Evolutionary conservation across 306 rosid genomes (phyloP), one percentile per base, ranked within the genome.

Genomic region (Cicer yamashitae): DNA sequence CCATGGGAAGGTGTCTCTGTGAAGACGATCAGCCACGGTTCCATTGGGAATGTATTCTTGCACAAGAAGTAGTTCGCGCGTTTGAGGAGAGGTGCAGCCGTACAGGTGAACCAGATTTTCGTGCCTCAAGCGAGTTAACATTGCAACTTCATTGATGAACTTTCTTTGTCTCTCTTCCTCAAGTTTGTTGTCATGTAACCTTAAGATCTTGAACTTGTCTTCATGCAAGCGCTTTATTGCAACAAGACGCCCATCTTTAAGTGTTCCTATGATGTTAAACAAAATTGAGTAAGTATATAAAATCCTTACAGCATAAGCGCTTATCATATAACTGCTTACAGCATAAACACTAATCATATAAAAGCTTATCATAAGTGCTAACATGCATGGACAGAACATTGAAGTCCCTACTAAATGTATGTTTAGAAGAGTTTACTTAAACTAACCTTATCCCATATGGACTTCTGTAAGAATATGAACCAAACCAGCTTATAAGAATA

Each of bases 21-120:
- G 84, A 9, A 92, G 89, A 70, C 85, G 89, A 37, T 65, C 80
- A 50, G 93, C 84, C 22, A 90, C 74, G 4, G 87, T 90, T 70
- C 91, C 93, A 9, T 90, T 92, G 7, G 93, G 56, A 64, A 90
- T 15, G 70, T 84, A 90, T 68, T 92, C 96, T 7, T 90, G 87
- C 51, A 90, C 96, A 5, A 92, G 87, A 41, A 88, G 87, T 43
- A 90, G 88, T 69, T 87, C 96, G 0, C 71, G 84, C 58, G 84
- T 62, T 12, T 64, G 84, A 39, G 83, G 87, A 38, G 96, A 83
- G 46, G 93, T 87, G 88, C 88, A 88, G 48, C 97, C 96, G 50
- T 85, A 88, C 7, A 90, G 88, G 46, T 74, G 79, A 34, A 92
- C 93, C 15, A 92, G 96, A 80, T 90, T 87, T 58, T 12, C 78